Percentiles rank a stretch among this genome's conserved stretches.
Evolutionary conservation across 2,329 filamentous ascomycete species (phyloP).

Genomic region (Calonectria leucothoes): DNA sequence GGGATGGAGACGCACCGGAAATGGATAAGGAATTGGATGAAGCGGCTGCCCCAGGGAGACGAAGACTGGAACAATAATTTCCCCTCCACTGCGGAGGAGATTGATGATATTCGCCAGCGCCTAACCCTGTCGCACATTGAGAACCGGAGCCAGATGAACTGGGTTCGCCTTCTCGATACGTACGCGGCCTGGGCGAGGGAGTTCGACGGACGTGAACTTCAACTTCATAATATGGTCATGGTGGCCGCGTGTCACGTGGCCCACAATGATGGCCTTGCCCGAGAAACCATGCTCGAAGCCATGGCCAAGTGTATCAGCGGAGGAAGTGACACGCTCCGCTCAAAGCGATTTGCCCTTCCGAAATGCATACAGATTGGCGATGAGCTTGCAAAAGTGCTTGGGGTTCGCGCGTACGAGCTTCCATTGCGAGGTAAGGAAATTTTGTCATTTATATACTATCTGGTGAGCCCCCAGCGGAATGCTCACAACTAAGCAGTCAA

Average conservation of each 20-base stretch:
- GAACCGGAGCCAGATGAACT: slow-evolving; percentile 37
- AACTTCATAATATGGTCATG: slow-evolving; percentile 42
- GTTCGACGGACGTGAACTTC: slow-evolving; percentile 38
- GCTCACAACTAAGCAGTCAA: slow-evolving; percentile 34
- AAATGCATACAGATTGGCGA: slow-evolving; percentile 43
- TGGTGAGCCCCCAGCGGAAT: slow-evolving; percentile 15
- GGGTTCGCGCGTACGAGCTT: slow-evolving; percentile 39
- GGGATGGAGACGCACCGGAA: slow-evolving; percentile 40
- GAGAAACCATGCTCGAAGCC: slow-evolving; percentile 33
- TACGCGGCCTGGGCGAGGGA: slow-evolving; percentile 36
- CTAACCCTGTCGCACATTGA: slow-evolving; percentile 34
- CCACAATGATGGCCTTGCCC: slow-evolving; percentile 34
- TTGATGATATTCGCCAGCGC: slow-evolving; percentile 31
- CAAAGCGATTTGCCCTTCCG: slow-evolving; percentile 40
- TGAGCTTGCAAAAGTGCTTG: slow-evolving; percentile 39
- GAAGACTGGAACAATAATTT: slow-evolving; percentile 42
- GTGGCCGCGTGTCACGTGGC: slow-evolving; percentile 40
- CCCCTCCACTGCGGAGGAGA: slow-evolving; percentile 36
- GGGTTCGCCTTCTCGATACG: slow-evolving; percentile 36
- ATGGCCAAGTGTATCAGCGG: slow-evolving; percentile 42
- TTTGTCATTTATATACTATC: slow-evolving; percentile 11
- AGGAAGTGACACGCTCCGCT: slow-evolving; percentile 39
- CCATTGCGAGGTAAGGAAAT: slow-evolving; percentile 38
- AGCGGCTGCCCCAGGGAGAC: slow-evolving; percentile 40
- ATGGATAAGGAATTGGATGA: slow-evolving; percentile 42